Evolutionary conservation across 2,329 filamentous ascomycete species (phyloP), one percentile per base, ranked within the genome.

Genomic region (Talaromyces sp.): DNA sequence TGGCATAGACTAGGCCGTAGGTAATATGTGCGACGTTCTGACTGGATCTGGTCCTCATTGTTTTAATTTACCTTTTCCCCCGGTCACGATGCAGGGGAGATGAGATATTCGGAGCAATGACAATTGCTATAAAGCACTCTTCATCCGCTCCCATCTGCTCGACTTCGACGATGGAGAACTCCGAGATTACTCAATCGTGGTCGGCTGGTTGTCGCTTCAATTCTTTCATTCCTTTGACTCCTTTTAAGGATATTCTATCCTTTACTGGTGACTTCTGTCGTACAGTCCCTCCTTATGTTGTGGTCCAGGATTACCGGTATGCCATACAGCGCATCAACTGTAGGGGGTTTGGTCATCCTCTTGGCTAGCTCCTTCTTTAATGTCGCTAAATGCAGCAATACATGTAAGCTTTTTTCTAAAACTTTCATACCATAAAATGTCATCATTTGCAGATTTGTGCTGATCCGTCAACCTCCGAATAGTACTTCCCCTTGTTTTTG

Each of bases 401-500:
- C 47, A 47, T 47, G 58, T 58, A 47, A 35, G 64, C 19, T 19
- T 27, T 48, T 52, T n/a, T 41, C 16, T 16, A 5, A 19, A 8
- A 60, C 2, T 24, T 37, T 8, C n/a, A 16, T 13, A 10, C 14
- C 14, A 19, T 37, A 14, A 39, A 5, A 22, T 54, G 2, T 6
- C 27, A 31, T 37, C 33, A 16, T 14, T 56, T 22, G 33, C 6
- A 14, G 52, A 56, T 22, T 56, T 22, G 11, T 56, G 16, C 59
- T 61, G n/a, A 48, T 27, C 45, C 8, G 5, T n/a, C 43, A 31
- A 35, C 11, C 10, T 37, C 39, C 27, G 39, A 10, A 56, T 19
- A 67, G 66, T 67, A 31, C 52, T 65, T 24, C 60, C 66, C 35
- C 64, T 43, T 48, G 64, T 65, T 27, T 47, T 66, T 16, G 60